A percentile compares a stretch with the other conserved stretches of the same genome.
Conservation (phyloP, 768 basidiomycete species). For the Suillus americanus region DNA sequence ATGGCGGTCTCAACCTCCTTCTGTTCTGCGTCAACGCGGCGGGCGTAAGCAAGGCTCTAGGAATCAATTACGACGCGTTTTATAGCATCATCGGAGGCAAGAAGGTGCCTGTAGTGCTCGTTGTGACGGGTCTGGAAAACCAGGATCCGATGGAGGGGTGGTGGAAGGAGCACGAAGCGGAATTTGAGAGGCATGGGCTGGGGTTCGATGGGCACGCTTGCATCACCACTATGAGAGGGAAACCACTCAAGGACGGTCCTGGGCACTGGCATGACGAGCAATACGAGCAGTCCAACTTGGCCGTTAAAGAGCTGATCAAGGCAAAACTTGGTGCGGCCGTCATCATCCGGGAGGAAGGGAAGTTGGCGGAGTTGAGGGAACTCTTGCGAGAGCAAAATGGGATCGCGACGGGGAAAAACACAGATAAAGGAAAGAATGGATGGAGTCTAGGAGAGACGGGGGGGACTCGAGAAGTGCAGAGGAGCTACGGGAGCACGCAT, state of each 20-base stretch:
- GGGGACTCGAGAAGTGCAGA: neutral
- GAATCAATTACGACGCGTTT: slow-evolving; percentile 32
- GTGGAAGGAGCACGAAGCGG: slow-evolving; percentile 37
- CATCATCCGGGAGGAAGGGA: slow-evolving; percentile 1
- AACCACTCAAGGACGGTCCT: slow-evolving; percentile 5
- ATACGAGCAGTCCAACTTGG: slow-evolving; percentile 13
- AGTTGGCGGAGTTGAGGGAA: slow-evolving; percentile 1
- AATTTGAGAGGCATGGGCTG: slow-evolving; percentile 34
- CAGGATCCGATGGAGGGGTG: slow-evolving; percentile 36
- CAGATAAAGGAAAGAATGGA: neutral
- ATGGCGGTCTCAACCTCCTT: slow-evolving; percentile 31
- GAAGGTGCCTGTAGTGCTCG: slow-evolving; percentile 32
- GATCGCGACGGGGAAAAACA: neutral
- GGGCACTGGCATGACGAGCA: slow-evolving; percentile 9
- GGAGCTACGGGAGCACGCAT: neutral
- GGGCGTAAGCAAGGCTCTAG: slow-evolving; percentile 24
- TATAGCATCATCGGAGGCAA: slow-evolving; percentile 33
- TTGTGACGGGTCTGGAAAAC: slow-evolving; percentile 38
- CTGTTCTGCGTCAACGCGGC: slow-evolving; percentile 34
- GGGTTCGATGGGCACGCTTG: slow-evolving; percentile 40
- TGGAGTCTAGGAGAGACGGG: neutral
- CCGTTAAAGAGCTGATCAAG: slow-evolving; percentile 1
- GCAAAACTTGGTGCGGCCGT: neutral
- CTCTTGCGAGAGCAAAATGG: slow-evolving; percentile 1
- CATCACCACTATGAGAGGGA: slow-evolving; percentile 32